Conservation (phyloP, 2,329 filamentous ascomycete species). For the Colletotrichum australisinense region DNA sequence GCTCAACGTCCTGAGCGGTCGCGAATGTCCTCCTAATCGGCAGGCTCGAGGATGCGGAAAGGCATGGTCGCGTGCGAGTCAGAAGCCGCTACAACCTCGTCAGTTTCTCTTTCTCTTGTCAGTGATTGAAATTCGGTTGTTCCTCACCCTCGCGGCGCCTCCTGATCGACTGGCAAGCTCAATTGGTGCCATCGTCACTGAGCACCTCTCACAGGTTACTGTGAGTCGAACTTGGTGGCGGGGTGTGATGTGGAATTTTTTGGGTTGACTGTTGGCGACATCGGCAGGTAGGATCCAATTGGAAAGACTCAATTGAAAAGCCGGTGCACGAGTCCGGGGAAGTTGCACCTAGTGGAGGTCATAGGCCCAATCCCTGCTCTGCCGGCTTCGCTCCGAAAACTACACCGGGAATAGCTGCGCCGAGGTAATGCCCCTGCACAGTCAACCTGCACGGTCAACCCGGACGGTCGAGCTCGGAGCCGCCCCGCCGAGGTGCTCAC, state of each 20-base stretch:
- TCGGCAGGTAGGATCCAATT: conserved; percentile 34
- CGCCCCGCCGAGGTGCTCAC: background rate
- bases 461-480: background rate
- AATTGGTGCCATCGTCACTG: conserved; percentile 60
- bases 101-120: conserved; percentile 7
- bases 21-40: conserved; percentile 35
- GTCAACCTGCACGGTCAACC: background rate
- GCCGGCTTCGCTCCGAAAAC: conserved; percentile 29
- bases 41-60: conserved; percentile 30
- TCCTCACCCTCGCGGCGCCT: conserved; percentile 57
- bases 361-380: conserved; percentile 19
- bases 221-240: conserved; percentile 30
- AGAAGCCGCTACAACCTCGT: conserved; percentile 49
- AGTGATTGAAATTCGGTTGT: background rate
- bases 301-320: background rate
- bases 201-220: conserved; percentile 29
- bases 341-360: conserved; percentile 23
- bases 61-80: conserved; percentile 34
- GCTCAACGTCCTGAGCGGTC: conserved; percentile 35
- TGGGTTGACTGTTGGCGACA: conserved; percentile 38
- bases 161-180: conserved; percentile 61
- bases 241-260: conserved; percentile 31
- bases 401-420: background rate
- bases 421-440: conserved; percentile 19
- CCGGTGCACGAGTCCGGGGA: conserved; percentile 27